A percentile compares a stretch with the other conserved stretches of the same genome.
These are phyloP conservation scores for Neoascochyta sp. DNA, from an alignment of 2,329 filamentous ascomycete species.

Conservation along the genomic window DNA sequence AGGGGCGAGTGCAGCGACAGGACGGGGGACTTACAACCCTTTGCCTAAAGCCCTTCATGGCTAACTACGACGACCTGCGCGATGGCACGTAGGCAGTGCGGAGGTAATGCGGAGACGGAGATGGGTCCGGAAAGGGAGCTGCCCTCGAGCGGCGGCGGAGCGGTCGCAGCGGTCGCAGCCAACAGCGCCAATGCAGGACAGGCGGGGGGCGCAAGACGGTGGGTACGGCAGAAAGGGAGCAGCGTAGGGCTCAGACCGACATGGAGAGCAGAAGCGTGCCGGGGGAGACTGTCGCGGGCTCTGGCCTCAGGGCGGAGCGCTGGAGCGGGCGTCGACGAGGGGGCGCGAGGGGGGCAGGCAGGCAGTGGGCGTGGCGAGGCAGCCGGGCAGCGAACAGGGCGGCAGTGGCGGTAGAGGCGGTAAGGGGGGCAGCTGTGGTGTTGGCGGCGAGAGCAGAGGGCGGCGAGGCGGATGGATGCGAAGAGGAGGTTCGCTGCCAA, in stretches of 20 bases:
- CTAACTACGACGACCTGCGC: conserved; percentile 54
- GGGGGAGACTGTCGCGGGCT: conserved; percentile 26
- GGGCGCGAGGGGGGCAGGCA: conserved; percentile 22
- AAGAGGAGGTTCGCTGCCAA: conserved; percentile 18
- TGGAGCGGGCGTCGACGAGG: conserved; percentile 21
- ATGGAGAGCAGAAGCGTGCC: conserved; percentile 28
- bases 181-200: conserved; percentile 27
- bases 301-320: conserved; percentile 22
- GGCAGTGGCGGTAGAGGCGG: too few species aligned
- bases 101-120: conserved; percentile 22
- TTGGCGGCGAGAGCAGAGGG: conserved; percentile 5
- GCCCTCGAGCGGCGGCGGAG: conserved; percentile 20
- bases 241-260: conserved; percentile 25
- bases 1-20: conserved; percentile 13
- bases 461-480: conserved; percentile 16
- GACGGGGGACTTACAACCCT: conserved; percentile 73
- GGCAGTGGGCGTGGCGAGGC: too few species aligned
- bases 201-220: conserved; percentile 16
- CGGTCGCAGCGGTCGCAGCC: conserved; percentile 20
- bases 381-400: too few species aligned
- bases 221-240: conserved; percentile 10
- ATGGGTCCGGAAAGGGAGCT: conserved; percentile 19
- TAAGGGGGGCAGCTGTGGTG: conserved; percentile 9
- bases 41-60: conserved; percentile 97
- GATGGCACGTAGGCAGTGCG: conserved; percentile 29